These are phyloP conservation scores for Syzygium syzygioides DNA, from an alignment of 441 rosid species.

Conservation along the genomic window DNA sequence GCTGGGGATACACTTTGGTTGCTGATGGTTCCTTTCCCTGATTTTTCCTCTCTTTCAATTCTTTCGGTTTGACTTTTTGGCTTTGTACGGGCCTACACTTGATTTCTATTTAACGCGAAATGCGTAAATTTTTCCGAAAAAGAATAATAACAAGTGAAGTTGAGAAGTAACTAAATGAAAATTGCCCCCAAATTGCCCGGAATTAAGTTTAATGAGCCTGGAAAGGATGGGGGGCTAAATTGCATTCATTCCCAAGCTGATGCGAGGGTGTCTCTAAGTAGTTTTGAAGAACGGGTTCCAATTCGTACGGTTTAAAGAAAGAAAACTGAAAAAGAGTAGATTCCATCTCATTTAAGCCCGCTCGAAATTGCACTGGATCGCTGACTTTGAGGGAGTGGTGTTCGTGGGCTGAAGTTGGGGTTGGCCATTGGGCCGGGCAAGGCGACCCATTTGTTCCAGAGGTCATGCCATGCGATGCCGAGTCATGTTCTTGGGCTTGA, in stretches of 20 bases:
- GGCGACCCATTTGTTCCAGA: background rate
- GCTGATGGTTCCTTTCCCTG: conserved; percentile 31
- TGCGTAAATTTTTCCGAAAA: background rate
- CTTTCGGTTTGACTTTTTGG: background rate
- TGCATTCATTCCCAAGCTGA: too few species aligned
- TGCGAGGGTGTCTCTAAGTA: too few species aligned
- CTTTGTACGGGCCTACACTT: background rate
- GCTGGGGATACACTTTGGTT: conserved; percentile 38
- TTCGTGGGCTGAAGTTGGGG: background rate
- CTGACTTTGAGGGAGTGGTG: background rate
- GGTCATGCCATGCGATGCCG: background rate
- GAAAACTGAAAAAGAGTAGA: background rate
- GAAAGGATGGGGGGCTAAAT: background rate
- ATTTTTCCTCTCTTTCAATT: background rate
- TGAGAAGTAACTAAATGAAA: background rate
- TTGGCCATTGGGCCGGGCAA: background rate
- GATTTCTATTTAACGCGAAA: background rate
- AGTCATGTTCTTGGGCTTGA: background rate
- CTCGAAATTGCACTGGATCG: background rate
- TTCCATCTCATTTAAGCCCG: background rate
- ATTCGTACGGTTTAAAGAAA: background rate
- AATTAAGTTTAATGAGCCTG: background rate
- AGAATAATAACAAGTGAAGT: background rate
- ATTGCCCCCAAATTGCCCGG: background rate
- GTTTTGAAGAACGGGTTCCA: too few species aligned